phyloP scores from a whole-genome alignment of 306 rosid species.

The Lathyrus oleraceus region DNA sequence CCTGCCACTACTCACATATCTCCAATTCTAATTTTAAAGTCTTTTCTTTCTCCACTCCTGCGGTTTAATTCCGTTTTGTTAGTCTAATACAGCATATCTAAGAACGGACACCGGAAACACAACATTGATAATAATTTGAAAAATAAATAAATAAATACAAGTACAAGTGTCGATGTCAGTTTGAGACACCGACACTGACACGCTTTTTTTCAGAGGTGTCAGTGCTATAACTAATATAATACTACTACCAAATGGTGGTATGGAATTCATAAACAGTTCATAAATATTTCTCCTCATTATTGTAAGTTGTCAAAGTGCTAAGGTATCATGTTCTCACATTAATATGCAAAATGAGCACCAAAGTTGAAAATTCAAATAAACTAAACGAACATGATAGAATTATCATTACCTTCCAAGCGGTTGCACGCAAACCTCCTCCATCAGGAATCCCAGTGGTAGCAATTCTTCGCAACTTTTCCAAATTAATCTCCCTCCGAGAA shows the following conservation, averaged over 20 bases:
- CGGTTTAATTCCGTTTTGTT: neutral
- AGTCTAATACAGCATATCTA: neutral
- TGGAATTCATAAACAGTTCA: neutral
- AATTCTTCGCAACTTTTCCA: slow-evolving; percentile 76
- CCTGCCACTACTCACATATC: neutral
- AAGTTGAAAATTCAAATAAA: neutral
- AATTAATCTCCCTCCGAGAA: slow-evolving; percentile 60
- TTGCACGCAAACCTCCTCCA: slow-evolving; percentile 73
- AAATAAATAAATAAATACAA: no score
- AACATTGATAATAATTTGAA: no score
- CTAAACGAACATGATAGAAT: neutral
- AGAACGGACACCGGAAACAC: no score
- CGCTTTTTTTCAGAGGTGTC: no score
- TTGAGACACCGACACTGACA: no score
- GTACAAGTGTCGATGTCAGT: no score
- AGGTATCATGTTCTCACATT: neutral
- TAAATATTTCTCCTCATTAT: neutral
- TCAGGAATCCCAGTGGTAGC: slow-evolving; percentile 69
- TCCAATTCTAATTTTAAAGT: neutral
- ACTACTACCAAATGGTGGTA: neutral
- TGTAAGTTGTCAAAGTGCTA: neutral
- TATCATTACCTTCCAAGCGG: slow-evolving; percentile 67
- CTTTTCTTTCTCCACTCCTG: neutral
- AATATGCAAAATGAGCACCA: slow-evolving; percentile 6
- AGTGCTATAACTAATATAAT: no score